A percentile compares a stretch with the other conserved stretches of the same genome.
Conservation (phyloP, 2,329 filamentous ascomycete species). For the Fusarium foetens region DNA sequence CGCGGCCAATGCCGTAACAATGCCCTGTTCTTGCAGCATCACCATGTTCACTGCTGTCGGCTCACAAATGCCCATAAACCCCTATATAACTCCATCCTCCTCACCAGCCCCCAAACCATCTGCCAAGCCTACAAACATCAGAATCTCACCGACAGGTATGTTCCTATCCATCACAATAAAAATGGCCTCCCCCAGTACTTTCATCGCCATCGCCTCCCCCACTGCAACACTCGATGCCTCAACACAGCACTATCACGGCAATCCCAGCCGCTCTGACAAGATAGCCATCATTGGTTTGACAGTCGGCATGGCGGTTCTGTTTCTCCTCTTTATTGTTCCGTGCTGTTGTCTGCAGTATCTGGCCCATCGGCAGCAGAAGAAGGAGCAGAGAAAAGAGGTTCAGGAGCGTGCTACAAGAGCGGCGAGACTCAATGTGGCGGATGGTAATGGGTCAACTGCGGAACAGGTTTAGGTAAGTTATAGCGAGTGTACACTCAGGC, state of each 20-base stretch:
- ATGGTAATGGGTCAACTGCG: background rate
- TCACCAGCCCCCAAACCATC: background rate
- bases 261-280: background rate
- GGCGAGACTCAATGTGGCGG: too few species aligned
- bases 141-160: background rate
- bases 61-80: background rate
- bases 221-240: background rate
- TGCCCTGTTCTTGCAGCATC: background rate
- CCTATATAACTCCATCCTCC: background rate
- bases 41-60: background rate
- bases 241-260: background rate
- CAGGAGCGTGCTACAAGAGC: background rate
- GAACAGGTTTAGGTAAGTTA: background rate
- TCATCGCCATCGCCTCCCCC: slow-evolving; percentile 1
- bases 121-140: background rate
- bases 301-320: background rate
- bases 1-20: background rate
- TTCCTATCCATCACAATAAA: background rate
- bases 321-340: slow-evolving; percentile 24
- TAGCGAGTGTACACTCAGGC: background rate
- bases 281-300: slow-evolving; percentile 1
- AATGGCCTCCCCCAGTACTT: slow-evolving; percentile 12
- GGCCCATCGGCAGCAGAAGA: slow-evolving; percentile 7
- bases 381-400: background rate
- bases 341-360: slow-evolving; percentile 11